Percentiles rank a stretch among this genome's conserved stretches.
phyloP scores from a whole-genome alignment of 83 land plant genomes.

The Picea mariana region DNA sequence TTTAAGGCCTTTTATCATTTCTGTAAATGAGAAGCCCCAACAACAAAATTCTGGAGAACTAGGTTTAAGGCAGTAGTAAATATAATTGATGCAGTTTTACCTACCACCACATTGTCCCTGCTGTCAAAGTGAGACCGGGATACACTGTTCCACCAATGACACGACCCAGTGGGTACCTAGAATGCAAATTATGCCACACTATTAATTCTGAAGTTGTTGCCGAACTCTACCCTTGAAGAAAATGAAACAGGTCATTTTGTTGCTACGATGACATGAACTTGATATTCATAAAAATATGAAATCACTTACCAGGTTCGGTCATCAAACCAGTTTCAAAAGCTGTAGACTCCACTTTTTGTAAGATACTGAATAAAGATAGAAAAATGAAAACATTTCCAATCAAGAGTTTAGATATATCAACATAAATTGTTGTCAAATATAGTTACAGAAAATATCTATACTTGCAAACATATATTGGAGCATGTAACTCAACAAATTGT shows the following conservation, averaged over 20 bases:
- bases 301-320: slow-evolving; percentile 91
- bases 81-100: slow-evolving; percentile 22
- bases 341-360: slow-evolving; percentile 90
- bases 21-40: neutral
- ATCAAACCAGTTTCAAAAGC: slow-evolving; percentile 99
- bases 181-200: neutral
- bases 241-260: neutral
- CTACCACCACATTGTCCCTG: slow-evolving; percentile 94
- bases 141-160: slow-evolving; percentile 99
- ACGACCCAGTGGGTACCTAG: slow-evolving; percentile 99
- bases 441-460: neutral
- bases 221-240: neutral
- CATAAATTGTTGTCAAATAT: neutral
- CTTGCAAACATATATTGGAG: too few species aligned
- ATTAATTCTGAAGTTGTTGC: neutral
- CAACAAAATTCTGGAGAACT: neutral
- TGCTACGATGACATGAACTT: neutral
- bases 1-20: neutral
- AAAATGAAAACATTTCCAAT: slow-evolving; percentile 1
- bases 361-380: slow-evolving; percentile 67
- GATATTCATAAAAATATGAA: neutral
- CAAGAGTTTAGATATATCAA: neutral
- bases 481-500: too few species aligned
- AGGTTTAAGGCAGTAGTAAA: neutral
- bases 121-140: slow-evolving; percentile 96